Percentiles rank a stretch among this genome's conserved stretches.
Evolutionary conservation across 2,329 filamentous ascomycete species (phyloP).

Genomic region (Microcyclospora pomicola): DNA sequence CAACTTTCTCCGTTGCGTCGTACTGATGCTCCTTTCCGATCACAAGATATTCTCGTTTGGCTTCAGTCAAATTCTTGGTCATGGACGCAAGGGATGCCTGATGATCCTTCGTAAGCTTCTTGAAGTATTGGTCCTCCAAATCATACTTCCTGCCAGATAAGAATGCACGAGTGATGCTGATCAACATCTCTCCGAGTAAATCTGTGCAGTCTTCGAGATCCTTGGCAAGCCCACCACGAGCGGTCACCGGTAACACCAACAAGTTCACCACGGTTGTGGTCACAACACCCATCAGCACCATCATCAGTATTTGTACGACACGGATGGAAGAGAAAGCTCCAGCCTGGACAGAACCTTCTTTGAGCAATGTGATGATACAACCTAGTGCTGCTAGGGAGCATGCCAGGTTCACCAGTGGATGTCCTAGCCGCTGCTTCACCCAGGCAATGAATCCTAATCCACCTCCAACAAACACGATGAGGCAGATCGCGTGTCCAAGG

Average conservation of each 20-base stretch:
- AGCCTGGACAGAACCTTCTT: conserved; percentile 74
- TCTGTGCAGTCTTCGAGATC: conserved; percentile 62
- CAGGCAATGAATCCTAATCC: conserved; percentile 66
- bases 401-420: conserved; percentile 37
- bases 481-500: conserved; percentile 63
- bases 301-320: conserved; percentile 68
- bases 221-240: conserved; percentile 56
- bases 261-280: conserved; percentile 63
- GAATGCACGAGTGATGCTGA: conserved; percentile 69
- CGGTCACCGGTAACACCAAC: conserved; percentile 63
- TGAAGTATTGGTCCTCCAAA: conserved; percentile 53
- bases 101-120: conserved; percentile 43
- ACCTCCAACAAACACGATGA: conserved; percentile 72
- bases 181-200: conserved; percentile 66
- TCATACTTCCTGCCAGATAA: conserved; percentile 70
- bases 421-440: conserved; percentile 24
- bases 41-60: conserved; percentile 78
- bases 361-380: conserved; percentile 79
- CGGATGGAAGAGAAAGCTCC: conserved; percentile 71
- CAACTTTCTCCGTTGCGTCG: conserved; percentile 61
- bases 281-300: conserved; percentile 64
- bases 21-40: conserved; percentile 69
- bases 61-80: conserved; percentile 65
- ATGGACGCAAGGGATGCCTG: conserved; percentile 55
- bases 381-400: conserved; percentile 77